Evolutionary conservation across 2,329 filamentous ascomycete species (phyloP), one percentile per base, ranked within the genome.

Genomic region (Fusarium euwallaceae): DNA sequence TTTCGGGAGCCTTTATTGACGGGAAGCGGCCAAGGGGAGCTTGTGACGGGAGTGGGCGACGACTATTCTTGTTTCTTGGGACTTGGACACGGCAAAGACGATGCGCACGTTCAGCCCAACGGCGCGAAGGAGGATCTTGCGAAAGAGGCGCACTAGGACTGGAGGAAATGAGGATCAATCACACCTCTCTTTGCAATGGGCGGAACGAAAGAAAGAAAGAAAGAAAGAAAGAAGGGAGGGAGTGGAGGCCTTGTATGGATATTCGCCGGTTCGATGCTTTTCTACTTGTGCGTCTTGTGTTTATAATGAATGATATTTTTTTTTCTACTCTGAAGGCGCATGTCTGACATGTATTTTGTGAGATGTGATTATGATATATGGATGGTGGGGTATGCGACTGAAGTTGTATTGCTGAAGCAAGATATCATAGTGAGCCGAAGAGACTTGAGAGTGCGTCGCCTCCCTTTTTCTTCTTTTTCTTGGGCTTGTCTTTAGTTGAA

Each of bases 401-500:
- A n/a, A 51, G 48, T 51, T 51, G 22, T 29, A 12, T 29, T 51
- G 48, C 8, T 48, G 22, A 27, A 53, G 27, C 8, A 41, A 22
- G 22, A 24, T 7, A 9, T 72, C 32, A 79, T 11, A 94, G 81
- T 11, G 88, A 88, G 62, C 87, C 88, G 78, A 97, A 97, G 27
- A 96, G 82, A 78, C 92, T 91, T 71, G 95, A 93, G 65, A 96
- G 93, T 48, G 90, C 92, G 79, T 95, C 90, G 7, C 86, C 85
- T 41, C 85, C 88, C 73, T 85, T 89, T 66, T 87, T 88, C 77
- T 87, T 88, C 78, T 88, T 91, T 81, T 89, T 91, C 79, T 87
- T 89, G 70, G 83, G 85, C 66, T 86, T 84, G 67, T 79, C 79
- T 76, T 86, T 69, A 10, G 36, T n/a, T 37, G 58, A 32, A 8